Base-by-base conservation (phyloP, 768 basidiomycete species). In the Suillus paluster region DNA sequence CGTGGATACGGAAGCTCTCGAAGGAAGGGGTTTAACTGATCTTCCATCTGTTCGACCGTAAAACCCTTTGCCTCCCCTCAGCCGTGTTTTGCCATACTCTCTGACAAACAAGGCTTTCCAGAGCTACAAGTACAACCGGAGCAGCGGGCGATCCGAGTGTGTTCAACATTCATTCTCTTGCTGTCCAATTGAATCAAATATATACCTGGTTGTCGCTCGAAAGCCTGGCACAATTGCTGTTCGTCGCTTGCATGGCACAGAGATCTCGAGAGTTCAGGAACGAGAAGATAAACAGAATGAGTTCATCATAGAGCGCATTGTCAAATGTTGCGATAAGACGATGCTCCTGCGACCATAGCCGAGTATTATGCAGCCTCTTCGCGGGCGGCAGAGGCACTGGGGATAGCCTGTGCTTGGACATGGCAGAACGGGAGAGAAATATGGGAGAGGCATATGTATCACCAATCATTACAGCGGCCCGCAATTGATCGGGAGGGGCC, bases 231-330 rank as follows among this genome's bases (percentile, higher is more conserved):
- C 90, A 92, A 66, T 86, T 87, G 63, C 78, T 81, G 74, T 83
- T 91, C 49, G 84, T 84, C 15, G 80, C 73, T 72, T 91, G 88
- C 27, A 83, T 76, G 12, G 80, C 71, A 70, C 92, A 93, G 33
- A 94, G 84, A 74, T 92, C 91, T 23, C 74, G 67, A 77, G 82
- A 86, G 34, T 84, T 81, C 42, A 94, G 80, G 74, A 87, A 82
- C 2, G 90, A 86, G 79, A 94, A 90, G 59, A 93, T 86, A 68
- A 80, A 82, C 23, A 93, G 78, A 50, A 92, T 78, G 50, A 94
- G 83, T 75, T 94, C 91, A 67, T 94, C 92, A 70, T 86, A 93
- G 46, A 93, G 75, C 5, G 83, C 77, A 60, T 74, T 78, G 63
- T 88, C 83, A 67, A 90, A 85, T 17, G 78, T 80, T 36, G 76